A percentile compares a stretch with the other conserved stretches of the same genome.
phyloP scores from a whole-genome alignment of 2,329 filamentous ascomycete species.

The Monosporascus cannonballus region DNA sequence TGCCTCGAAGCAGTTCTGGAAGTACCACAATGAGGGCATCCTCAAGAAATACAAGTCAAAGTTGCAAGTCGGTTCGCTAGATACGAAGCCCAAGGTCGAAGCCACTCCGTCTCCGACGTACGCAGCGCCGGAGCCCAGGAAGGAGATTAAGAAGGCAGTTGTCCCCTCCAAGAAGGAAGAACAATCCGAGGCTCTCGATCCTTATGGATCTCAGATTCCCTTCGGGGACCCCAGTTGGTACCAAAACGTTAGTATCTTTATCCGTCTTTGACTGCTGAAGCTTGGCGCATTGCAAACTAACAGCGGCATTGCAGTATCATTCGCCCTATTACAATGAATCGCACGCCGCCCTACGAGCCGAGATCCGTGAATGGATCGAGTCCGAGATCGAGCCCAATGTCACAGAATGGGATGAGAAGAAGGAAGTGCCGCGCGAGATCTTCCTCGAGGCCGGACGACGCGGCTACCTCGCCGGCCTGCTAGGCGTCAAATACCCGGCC shows the following conservation, averaged over 20 bases:
- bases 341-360: slow-evolving; percentile 82
- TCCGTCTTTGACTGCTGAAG: background rate
- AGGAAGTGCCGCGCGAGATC: slow-evolving; percentile 78
- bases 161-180: slow-evolving; percentile 32
- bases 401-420: slow-evolving; percentile 94
- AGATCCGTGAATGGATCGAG: slow-evolving; percentile 90
- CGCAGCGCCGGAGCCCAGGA: slow-evolving; percentile 33
- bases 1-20: slow-evolving; percentile 63
- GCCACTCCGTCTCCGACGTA: slow-evolving; percentile 43
- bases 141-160: slow-evolving; percentile 30
- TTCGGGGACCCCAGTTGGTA: slow-evolving; percentile 95
- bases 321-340: slow-evolving; percentile 95
- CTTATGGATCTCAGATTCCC: slow-evolving; percentile 80
- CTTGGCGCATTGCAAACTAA: background rate
- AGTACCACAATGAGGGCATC: slow-evolving; percentile 78
- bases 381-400: slow-evolving; percentile 84
- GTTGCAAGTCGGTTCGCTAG: slow-evolving; percentile 79
- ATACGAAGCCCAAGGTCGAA: slow-evolving; percentile 71
- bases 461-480: slow-evolving; percentile 86
- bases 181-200: slow-evolving; percentile 69
- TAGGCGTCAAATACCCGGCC: slow-evolving; percentile 76
- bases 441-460: slow-evolving; percentile 94
- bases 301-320: slow-evolving; percentile 62
- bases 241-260: slow-evolving; percentile 64
- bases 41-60: slow-evolving; percentile 78